Conservation (phyloP, 31 red algal genomes). For the Pterothamnion heteromorphum region DNA sequence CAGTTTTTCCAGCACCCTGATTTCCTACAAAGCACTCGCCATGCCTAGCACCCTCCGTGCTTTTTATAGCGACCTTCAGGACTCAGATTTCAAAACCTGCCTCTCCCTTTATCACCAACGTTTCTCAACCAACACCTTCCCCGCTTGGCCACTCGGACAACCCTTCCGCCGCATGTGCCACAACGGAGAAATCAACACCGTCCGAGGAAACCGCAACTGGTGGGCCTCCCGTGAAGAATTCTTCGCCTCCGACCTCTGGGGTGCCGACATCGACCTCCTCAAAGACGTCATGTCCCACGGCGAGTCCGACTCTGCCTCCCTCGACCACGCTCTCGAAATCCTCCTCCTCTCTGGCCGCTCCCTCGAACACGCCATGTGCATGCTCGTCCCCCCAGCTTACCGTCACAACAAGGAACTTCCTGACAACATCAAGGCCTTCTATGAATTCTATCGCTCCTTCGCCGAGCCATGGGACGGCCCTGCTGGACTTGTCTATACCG, state of each 20-base stretch:
- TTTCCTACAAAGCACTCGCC: slow-evolving; percentile 44
- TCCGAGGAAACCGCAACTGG: not conserved
- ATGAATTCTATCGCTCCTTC: slow-evolving; percentile 29
- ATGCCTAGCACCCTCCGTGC: not conserved
- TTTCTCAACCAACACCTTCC: not conserved
- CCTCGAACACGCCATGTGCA: not conserved
- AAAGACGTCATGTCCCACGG: not conserved
- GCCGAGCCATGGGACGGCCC: slow-evolving; percentile 48
- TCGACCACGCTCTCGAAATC: not conserved
- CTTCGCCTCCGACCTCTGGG: not conserved
- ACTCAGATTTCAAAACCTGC: not conserved
- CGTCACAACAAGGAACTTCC: not conserved
- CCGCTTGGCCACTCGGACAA: not conserved
- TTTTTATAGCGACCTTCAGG: slow-evolving; percentile 30
- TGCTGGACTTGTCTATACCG: slow-evolving; percentile 43
- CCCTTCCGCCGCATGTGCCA: not conserved
- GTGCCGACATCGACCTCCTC: not conserved
- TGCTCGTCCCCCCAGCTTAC: not conserved
- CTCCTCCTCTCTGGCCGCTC: not conserved
- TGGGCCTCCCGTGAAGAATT: not conserved
- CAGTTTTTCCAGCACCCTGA: slow-evolving; percentile 23
- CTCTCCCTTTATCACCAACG: not conserved
- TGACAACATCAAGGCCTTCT: slow-evolving; percentile 39
- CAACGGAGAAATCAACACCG: not conserved
- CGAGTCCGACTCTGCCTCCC: not conserved